phyloP scores from a whole-genome alignment of 2,329 filamentous ascomycete genomes.

The Paracoccidioides brasiliensis region DNA sequence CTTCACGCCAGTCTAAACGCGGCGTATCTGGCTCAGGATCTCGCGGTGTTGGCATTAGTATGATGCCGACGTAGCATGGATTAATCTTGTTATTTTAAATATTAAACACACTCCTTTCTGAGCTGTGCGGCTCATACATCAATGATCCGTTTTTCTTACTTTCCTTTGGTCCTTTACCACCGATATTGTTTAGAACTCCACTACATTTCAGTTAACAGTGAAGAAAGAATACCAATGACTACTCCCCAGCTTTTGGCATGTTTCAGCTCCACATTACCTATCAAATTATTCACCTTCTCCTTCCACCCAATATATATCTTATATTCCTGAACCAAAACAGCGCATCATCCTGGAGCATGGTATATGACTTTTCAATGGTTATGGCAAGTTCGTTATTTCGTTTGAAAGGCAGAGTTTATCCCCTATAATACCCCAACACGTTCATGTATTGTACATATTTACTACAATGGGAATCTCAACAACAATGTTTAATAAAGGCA shows the following conservation, averaged over 20 bases:
- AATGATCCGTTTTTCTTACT: background rate
- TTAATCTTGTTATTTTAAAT: background rate
- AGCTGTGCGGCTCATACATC: background rate
- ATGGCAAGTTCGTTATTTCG: too few species aligned
- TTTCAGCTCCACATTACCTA: background rate
- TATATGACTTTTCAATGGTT: too few species aligned
- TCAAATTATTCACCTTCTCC: background rate
- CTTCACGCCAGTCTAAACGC: constrained; percentile 5
- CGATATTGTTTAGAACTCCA: background rate
- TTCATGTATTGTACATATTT: too few species aligned
- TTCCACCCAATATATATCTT: background rate
- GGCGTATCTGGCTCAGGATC: constrained; percentile 4
- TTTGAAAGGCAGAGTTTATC: too few species aligned
- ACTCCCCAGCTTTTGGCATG: background rate
- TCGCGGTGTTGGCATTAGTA: constrained; percentile 22
- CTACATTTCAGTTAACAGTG: background rate
- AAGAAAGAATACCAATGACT: background rate
- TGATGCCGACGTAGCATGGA: constrained; percentile 22
- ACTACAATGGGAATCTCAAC: too few species aligned
- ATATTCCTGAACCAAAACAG: too few species aligned
- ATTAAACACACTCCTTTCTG: background rate
- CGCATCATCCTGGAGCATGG: too few species aligned
- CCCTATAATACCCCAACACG: too few species aligned
- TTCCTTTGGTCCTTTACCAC: background rate
- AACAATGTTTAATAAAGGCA: too few species aligned